Evolutionary conservation across 179 eudicot species (phyloP).

Genomic region (Gypsophila paniculata): DNA sequence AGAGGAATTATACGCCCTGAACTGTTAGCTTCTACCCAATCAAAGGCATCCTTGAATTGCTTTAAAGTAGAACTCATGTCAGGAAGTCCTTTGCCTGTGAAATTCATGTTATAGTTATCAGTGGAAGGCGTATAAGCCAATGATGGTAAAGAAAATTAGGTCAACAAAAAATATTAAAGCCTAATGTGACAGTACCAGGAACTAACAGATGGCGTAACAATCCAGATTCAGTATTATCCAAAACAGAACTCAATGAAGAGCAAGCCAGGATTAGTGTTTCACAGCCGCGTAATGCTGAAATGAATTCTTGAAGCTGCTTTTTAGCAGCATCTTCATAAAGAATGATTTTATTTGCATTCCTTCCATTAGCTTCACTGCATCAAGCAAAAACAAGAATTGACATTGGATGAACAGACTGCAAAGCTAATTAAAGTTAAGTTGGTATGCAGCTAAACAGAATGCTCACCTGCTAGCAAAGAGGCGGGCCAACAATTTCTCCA

Average conservation of each 20-base stretch:
- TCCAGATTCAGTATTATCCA: constrained; percentile 54
- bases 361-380: constrained; percentile 87
- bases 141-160: background rate
- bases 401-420: constrained; percentile 11
- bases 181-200: constrained; percentile 48
- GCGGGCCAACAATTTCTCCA: constrained; percentile 88
- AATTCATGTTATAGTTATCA: constrained; percentile 22
- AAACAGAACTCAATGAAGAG: constrained; percentile 59
- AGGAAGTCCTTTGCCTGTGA: constrained; percentile 77
- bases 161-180: constrained; percentile 2
- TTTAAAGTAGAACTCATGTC: constrained; percentile 50
- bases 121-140: constrained; percentile 15
- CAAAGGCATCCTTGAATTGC: constrained; percentile 78
- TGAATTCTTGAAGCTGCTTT: constrained; percentile 91
- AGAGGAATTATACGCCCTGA: constrained; percentile 89
- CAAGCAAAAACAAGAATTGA: constrained; percentile 14
- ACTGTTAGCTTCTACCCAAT: constrained; percentile 85
- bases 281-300: constrained; percentile 81
- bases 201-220: constrained; percentile 61
- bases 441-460: background rate
- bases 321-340: constrained; percentile 91
- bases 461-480: constrained; percentile 78
- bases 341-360: constrained; percentile 77
- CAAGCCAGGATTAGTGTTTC: constrained; percentile 67
- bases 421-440: background rate